Evolutionary conservation across 148 eudicot species (phyloP), one percentile per base, ranked within the genome.

Genomic region (Hydrangea macrophylla): DNA sequence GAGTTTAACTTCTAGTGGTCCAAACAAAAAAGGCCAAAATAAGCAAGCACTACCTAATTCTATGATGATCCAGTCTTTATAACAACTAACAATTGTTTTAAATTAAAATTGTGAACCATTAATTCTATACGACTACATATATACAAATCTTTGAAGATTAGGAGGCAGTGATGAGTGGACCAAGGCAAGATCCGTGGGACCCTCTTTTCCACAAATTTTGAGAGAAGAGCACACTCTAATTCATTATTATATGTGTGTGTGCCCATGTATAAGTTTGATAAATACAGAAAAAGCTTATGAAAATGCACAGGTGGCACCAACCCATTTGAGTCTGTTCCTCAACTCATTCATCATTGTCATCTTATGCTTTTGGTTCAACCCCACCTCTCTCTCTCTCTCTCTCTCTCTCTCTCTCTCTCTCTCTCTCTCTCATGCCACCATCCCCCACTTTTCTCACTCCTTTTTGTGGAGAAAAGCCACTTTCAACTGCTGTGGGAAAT

Each of bases 271-370:
- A 53, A n/a, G n/a, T 17, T 35, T 15, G 33, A 53, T 37, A 50
- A 26, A 48, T 25, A 22, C 5, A 40, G 24, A 24, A 7, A 25
- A 35, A 8, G 18, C 58, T 1, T 5, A 59, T 3, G 31, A 36
- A 67, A 48, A 50, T 26, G n/a, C 28, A 23, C 31, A 37, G 65
- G 75, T 54, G 62, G 53, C 68, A 73, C 70, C 77, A 72, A 72
- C 80, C 79, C 83, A 72, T 80, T 73, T 70, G 62, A 65, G 54
- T 53, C 65, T 62, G 55, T 70, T 55, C 66, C 75, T 73, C 60
- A 31, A 35, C 53, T 32, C 79, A 37, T 79, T 78, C 82, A 75
- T 82, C 15, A 76, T 82, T 75, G 65, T 76, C 80, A 66, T 73
- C 80, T 78, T 59, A 75, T 82, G n/a, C n/a, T n/a, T n/a, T n/a